A percentile compares a stretch with the other conserved stretches of the same genome.
Conservation (phyloP, 108 stramenopile species). For the Conticribra weissflogii region DNA sequence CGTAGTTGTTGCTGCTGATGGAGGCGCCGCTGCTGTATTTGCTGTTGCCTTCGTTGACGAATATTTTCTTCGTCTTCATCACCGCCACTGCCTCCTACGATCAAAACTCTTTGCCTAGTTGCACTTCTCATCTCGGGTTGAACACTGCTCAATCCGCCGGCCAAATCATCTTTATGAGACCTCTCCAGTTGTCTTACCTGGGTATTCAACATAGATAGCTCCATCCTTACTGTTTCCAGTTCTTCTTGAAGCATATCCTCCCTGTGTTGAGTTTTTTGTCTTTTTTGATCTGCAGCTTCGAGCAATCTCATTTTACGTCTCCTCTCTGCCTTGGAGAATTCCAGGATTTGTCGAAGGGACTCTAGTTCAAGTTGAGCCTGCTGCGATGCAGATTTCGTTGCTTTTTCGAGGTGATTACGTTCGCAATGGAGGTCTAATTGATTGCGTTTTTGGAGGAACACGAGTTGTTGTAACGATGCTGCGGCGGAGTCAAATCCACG, state of each 20-base stretch:
- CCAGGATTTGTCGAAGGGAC: not conserved
- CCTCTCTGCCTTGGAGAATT: conserved; percentile 7
- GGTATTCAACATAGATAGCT: conserved; percentile 16
- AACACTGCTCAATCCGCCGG: not conserved
- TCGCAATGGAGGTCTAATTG: conserved; percentile 14
- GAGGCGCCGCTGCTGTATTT: not conserved
- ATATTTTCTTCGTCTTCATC: not conserved
- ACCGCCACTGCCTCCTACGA: not conserved
- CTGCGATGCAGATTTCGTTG: not conserved
- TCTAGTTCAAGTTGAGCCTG: conserved; percentile 5
- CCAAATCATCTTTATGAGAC: not conserved
- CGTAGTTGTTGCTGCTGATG: not conserved
- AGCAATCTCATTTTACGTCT: conserved; percentile 5
- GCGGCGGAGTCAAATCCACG: conserved; percentile 24
- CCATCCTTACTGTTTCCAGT: conserved; percentile 19
- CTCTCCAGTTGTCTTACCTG: conserved; percentile 1
- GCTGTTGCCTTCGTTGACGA: not conserved
- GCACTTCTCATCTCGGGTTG: not conserved
- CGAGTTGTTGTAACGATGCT: conserved; percentile 18
- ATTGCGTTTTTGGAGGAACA: conserved; percentile 6
- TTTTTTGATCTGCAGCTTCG: conserved; percentile 6
- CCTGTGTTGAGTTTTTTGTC: not conserved
- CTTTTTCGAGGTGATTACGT: conserved; percentile 2
- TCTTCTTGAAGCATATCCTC: conserved; percentile 26
- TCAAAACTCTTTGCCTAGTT: not conserved